Evolutionary conservation across 768 basidiomycete genomes (phyloP).

Genomic region (Serendipita sp.): DNA sequence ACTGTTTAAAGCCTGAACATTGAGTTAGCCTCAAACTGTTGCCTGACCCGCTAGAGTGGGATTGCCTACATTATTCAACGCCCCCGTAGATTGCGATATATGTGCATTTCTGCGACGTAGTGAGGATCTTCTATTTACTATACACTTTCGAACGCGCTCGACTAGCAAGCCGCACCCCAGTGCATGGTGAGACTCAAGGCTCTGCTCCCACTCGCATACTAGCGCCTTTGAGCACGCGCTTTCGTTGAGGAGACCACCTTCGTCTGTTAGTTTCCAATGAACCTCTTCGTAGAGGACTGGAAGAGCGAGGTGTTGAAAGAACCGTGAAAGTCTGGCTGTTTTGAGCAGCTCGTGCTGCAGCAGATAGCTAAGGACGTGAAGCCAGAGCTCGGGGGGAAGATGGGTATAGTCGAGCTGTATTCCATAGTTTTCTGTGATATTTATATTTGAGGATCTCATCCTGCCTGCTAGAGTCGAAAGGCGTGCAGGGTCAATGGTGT

Average conservation of each 20-base stretch:
- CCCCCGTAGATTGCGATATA: no score
- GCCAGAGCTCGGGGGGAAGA: neutral
- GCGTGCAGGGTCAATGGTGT: no score
- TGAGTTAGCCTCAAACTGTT: no score
- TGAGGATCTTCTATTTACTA: no score
- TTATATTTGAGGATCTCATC: neutral
- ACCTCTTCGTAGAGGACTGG: neutral
- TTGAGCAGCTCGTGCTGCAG: neutral
- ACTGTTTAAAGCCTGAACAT: no score
- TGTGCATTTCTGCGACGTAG: no score
- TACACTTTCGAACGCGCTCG: neutral
- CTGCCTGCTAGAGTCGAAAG: no score
- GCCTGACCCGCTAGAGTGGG: no score
- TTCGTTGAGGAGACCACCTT: neutral
- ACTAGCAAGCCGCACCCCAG: neutral
- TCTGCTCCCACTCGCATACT: neutral
- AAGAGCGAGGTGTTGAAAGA: neutral
- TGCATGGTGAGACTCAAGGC: no score
- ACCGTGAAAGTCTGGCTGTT: neutral
- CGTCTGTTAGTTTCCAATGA: neutral
- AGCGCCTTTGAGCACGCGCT: neutral
- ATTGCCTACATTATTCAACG: no score
- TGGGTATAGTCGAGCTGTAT: neutral
- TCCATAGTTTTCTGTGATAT: neutral
- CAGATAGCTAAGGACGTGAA: neutral